A percentile compares a stretch with the other conserved stretches of the same genome.
Conservation (phyloP, 805 yeast genomes). For the Ascoidea asiatica region DNA sequence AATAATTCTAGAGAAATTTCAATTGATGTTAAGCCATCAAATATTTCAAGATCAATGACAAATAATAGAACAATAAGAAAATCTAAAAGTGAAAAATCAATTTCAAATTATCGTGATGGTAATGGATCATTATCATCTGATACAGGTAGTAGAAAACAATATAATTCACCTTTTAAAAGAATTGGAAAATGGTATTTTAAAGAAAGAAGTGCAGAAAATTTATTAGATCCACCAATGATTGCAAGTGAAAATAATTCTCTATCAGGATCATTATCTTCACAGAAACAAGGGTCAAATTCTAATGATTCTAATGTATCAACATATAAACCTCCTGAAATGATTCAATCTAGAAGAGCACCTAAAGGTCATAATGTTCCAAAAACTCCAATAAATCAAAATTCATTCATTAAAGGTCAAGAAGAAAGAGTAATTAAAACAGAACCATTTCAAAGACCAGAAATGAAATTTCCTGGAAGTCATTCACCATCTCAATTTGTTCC, state of each 20-base stretch:
- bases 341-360: slow-evolving; percentile 34
- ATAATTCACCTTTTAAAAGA: slow-evolving; percentile 33
- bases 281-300: neutral
- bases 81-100: slow-evolving; percentile 9
- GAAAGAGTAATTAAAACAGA: neutral
- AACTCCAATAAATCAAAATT: too few species aligned
- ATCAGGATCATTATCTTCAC: slow-evolving; percentile 11
- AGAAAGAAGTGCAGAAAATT: slow-evolving; percentile 18
- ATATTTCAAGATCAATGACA: neutral
- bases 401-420: too few species aligned
- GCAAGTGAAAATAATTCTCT: slow-evolving; percentile 6
- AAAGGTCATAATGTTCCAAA: slow-evolving; percentile 1
- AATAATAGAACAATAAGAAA: neutral
- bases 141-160: slow-evolving; percentile 12
- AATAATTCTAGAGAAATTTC: neutral
- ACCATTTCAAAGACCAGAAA: neutral
- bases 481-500: slow-evolving; percentile 1
- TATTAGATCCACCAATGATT: slow-evolving; percentile 1
- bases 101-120: too few species aligned
- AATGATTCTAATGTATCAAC: neutral
- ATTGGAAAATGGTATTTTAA: slow-evolving; percentile 60
- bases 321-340: slow-evolving; percentile 53
- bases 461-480: neutral
- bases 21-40: slow-evolving; percentile 6
- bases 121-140: slow-evolving; percentile 8